Conservation (phyloP, 108 stramenopile species). For the Mayamaea pseudoterrestris region DNA sequence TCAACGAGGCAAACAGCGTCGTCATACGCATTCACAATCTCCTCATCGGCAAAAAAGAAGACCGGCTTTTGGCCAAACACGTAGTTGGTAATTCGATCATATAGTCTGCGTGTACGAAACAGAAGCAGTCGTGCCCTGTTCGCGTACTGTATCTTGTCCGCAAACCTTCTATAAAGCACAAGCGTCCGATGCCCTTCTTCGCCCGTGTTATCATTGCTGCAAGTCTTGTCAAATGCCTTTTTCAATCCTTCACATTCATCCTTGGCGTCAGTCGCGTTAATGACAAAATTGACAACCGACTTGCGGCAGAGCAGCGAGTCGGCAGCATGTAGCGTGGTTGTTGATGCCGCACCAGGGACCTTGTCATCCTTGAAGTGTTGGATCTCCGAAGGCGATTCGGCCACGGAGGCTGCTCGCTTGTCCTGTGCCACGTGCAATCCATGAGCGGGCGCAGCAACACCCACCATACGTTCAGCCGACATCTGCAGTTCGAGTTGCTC, state of each 20-base stretch:
- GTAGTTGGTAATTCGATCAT: too few species aligned
- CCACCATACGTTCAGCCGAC: too few species aligned
- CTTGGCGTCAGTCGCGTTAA: conserved; percentile 74
- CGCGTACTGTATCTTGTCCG: background rate
- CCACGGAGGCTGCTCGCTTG: too few species aligned
- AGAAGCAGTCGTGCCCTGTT: background rate
- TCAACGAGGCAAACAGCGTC: background rate
- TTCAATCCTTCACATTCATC: conserved; percentile 81
- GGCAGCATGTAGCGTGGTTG: conserved; percentile 32
- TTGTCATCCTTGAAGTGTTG: too few species aligned
- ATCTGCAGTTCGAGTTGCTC: too few species aligned
- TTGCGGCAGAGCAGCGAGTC: conserved; percentile 63
- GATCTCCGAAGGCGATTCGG: too few species aligned
- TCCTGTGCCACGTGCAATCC: too few species aligned
- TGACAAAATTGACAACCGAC: conserved; percentile 65
- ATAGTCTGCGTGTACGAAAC: too few species aligned
- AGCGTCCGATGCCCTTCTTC: background rate
- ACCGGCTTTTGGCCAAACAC: background rate
- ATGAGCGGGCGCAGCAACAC: too few species aligned
- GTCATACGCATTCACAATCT: background rate
- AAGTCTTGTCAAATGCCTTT: conserved; percentile 73
- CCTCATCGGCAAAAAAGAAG: conserved; percentile 6
- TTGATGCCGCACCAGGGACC: too few species aligned
- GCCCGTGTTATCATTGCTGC: conserved; percentile 16
- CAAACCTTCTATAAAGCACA: background rate